Conservation (phyloP, 2,329 filamentous ascomycete species). For the Thelonectria olida region DNA sequence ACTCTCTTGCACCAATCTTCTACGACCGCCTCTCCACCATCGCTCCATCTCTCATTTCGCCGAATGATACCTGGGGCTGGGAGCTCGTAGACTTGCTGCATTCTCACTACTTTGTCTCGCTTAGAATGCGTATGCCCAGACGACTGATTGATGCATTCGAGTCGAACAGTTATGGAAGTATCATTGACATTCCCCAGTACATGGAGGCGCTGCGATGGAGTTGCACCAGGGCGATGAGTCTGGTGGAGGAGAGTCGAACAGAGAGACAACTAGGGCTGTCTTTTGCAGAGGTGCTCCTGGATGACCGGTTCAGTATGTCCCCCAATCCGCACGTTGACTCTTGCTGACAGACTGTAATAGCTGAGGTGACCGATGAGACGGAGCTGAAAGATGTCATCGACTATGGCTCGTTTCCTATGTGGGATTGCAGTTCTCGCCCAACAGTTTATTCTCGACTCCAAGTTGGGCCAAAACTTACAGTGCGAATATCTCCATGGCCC, state of each 20-base stretch:
- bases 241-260: slow-evolving; percentile 61
- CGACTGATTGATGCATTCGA: slow-evolving; percentile 58
- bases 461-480: slow-evolving; percentile 62
- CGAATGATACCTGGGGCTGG: slow-evolving; percentile 44
- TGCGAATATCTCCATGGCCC: slow-evolving; percentile 42
- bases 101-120: slow-evolving; percentile 56
- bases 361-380: slow-evolving; percentile 50
- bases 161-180: slow-evolving; percentile 59
- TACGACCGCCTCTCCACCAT: slow-evolving; percentile 64
- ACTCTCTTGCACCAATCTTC: slow-evolving; percentile 63
- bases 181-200: slow-evolving; percentile 57
- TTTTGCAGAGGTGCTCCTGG: slow-evolving; percentile 52
- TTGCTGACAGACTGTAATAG: slow-evolving; percentile 43
- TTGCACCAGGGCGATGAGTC: slow-evolving; percentile 61
- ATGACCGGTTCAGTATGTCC: slow-evolving; percentile 57
- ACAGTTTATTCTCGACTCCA: slow-evolving; percentile 56
- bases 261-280: slow-evolving; percentile 53
- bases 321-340: accelerated
- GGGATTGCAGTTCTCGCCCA: slow-evolving; percentile 49
- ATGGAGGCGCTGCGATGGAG: slow-evolving; percentile 57
- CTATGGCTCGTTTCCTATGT: slow-evolving; percentile 61
- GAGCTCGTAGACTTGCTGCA: slow-evolving; percentile 53
- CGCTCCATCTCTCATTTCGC: slow-evolving; percentile 52
- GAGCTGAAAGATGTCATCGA: slow-evolving; percentile 57
- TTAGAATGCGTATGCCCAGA: slow-evolving; percentile 56